Conservation (phyloP, 306 rosid genomes). For the Vigna unguiculata region DNA sequence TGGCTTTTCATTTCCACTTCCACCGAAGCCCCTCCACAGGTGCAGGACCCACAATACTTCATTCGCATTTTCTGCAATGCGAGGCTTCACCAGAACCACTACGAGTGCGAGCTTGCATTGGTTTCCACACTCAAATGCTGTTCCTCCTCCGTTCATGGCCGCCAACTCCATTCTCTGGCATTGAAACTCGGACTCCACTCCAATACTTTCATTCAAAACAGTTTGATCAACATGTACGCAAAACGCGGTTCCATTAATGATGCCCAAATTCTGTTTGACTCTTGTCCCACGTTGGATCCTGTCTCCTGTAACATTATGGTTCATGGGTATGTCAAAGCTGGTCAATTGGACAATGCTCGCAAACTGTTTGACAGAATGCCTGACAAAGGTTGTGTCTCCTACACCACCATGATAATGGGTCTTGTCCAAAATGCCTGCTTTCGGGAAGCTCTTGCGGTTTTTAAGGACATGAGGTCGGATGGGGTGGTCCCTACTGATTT, state of each 20-base stretch:
- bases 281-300: constrained; percentile 55
- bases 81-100: constrained; percentile 43
- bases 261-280: constrained; percentile 61
- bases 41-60: constrained; percentile 51
- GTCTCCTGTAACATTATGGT: constrained; percentile 89
- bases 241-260: constrained; percentile 64
- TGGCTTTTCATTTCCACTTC: constrained; percentile 46
- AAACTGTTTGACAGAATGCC: constrained; percentile 78
- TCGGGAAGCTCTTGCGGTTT: constrained; percentile 69
- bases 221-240: constrained; percentile 78
- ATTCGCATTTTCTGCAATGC: constrained; percentile 58
- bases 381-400: constrained; percentile 67
- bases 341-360: constrained; percentile 67
- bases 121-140: constrained; percentile 77
- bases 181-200: constrained; percentile 69
- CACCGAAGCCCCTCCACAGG: constrained; percentile 40
- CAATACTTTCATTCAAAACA: constrained; percentile 68
- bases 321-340: constrained; percentile 66
- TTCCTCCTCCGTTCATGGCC: constrained; percentile 67
- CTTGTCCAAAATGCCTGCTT: constrained; percentile 67
- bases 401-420: constrained; percentile 89
- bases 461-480: constrained; percentile 68
- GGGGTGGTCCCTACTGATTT: constrained; percentile 73
- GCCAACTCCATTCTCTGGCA: constrained; percentile 67
- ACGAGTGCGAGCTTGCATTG: constrained; percentile 62